Evolutionary conservation across 2,329 filamentous ascomycete genomes (phyloP), one percentile per base, ranked within the genome.

Genomic region (Neofusicoccum parvum): DNA sequence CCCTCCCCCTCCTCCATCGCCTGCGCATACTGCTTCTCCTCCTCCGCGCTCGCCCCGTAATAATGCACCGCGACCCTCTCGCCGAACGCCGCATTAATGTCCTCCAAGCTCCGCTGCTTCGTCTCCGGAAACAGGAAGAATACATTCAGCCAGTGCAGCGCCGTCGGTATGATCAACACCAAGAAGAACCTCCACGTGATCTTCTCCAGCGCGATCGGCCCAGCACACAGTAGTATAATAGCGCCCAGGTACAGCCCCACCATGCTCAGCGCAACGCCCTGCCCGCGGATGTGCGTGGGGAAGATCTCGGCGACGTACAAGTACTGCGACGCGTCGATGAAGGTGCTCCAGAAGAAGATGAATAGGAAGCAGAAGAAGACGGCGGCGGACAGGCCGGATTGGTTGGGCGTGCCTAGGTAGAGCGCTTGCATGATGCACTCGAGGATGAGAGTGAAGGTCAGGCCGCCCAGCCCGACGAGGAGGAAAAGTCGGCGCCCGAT

Each of bases 121-220:
- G 76, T 79, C 64, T 79, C 77, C 0, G 75, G 76, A 64, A 74
- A 79, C 43, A 77, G 66, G 53, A 78, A 74, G 53, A 69, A 79
- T 17, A 79, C 72, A 34, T 71, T 70, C 3, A 69, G 53, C n/a
- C 73, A 71, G 67, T 76, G 74, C 14, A 67, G 32, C 17, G 63
- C 59, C 17, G 68, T 66, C n/a, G 67, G 67, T 17, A 50, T 27
- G 45, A 80, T 79, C 67, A 80, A 76, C 3, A 80, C 69, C 3
- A 75, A 70, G 66, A 80, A 80, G 67, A 78, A 80, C 58, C 73
- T 76, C 77, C 78, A 80, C 15, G 73, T 69, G 10, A 80, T 74
- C 41, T 71, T 68, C 5, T 73, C 70, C 32, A 80, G 68, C 2
- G 78, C 78, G 12, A 74, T 68, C 1, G 78, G 78, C 1, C 74